Conservation (phyloP, 2,329 filamentous ascomycete genomes). For the Simplicillium aogashimaense region DNA sequence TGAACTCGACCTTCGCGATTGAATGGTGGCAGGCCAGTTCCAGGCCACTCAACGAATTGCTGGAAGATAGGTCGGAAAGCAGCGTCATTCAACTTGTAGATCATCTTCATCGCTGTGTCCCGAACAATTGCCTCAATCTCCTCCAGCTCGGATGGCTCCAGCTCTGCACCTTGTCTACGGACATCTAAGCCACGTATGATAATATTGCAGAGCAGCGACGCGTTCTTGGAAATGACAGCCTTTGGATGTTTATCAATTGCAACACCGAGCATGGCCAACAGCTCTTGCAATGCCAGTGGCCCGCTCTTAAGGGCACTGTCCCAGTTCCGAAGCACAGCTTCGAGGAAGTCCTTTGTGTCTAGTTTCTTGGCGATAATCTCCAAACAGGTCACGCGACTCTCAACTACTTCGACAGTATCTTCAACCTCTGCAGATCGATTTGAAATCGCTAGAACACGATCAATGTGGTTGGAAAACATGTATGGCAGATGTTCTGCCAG, state of each 20-base stretch:
- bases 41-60: slow-evolving; percentile 75
- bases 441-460: slow-evolving; percentile 61
- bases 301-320: slow-evolving; percentile 42
- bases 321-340: slow-evolving; percentile 66
- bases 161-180: slow-evolving; percentile 41
- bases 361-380: slow-evolving; percentile 67
- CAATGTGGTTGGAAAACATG: slow-evolving; percentile 74
- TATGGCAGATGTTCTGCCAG: slow-evolving; percentile 78
- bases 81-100: slow-evolving; percentile 92
- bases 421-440: slow-evolving; percentile 58
- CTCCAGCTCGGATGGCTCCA: slow-evolving; percentile 33
- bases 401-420: slow-evolving; percentile 51
- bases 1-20: slow-evolving; percentile 47
- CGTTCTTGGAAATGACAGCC: slow-evolving; percentile 65
- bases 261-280: slow-evolving; percentile 57
- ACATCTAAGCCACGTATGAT: slow-evolving; percentile 55
- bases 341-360: slow-evolving; percentile 66
- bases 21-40: slow-evolving; percentile 48
- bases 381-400: slow-evolving; percentile 59
- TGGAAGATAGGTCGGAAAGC: slow-evolving; percentile 88
- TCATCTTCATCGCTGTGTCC: slow-evolving; percentile 73
- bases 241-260: slow-evolving; percentile 73
- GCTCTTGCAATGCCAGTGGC: slow-evolving; percentile 53
- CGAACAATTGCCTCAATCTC: slow-evolving; percentile 56
- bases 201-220: slow-evolving; percentile 56